Percentiles rank a stretch among this genome's conserved stretches.
These are phyloP conservation scores for Pythium myriotylum DNA, from an alignment of 352 stramenopile species.

Conservation along the genomic window DNA sequence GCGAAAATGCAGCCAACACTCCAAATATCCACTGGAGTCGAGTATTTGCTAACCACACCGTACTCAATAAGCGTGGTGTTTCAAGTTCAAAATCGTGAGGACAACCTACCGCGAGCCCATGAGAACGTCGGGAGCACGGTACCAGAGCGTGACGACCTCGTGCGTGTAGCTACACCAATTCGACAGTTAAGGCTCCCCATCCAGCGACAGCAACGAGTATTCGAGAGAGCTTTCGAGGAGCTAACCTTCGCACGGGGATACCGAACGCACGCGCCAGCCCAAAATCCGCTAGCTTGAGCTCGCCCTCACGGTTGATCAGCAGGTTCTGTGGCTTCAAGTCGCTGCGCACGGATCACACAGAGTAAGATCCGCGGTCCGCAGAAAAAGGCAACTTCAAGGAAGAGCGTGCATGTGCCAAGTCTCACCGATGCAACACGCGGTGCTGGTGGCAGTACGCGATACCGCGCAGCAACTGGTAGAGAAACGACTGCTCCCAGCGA, in stretches of 20 bases:
- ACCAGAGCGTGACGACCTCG: constrained; percentile 99
- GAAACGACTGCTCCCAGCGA: constrained; percentile 79
- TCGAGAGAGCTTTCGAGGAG: background rate
- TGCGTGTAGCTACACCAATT: constrained; percentile 92
- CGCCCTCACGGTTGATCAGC: constrained; percentile 97
- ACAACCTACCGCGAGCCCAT: constrained; percentile 90
- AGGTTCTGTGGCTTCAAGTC: constrained; percentile 99
- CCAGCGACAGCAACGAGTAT: background rate
- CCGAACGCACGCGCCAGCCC: constrained; percentile 99
- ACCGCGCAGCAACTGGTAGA: constrained; percentile 98
- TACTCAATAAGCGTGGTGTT: too few relatives aligned
- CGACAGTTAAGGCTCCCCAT: background rate
- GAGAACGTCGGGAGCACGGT: constrained; percentile 97
- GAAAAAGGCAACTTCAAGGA: background rate
- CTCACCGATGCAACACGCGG: constrained; percentile 90
- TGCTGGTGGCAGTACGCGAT: constrained; percentile 99
- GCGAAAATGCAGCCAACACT: constrained; percentile 99
- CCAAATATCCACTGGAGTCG: constrained; percentile 99
- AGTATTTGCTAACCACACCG: constrained; percentile 99
- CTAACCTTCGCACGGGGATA: constrained; percentile 96
- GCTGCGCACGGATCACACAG: constrained; percentile 49
- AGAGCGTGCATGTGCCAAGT: background rate
- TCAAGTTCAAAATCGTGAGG: background rate
- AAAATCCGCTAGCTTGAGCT: constrained; percentile 99
- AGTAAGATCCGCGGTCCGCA: too few relatives aligned